A percentile compares a stretch with the other conserved stretches of the same genome.
Conservation (phyloP, 2,329 filamentous ascomycete species). For the Colletotrichum cuscutae region DNA sequence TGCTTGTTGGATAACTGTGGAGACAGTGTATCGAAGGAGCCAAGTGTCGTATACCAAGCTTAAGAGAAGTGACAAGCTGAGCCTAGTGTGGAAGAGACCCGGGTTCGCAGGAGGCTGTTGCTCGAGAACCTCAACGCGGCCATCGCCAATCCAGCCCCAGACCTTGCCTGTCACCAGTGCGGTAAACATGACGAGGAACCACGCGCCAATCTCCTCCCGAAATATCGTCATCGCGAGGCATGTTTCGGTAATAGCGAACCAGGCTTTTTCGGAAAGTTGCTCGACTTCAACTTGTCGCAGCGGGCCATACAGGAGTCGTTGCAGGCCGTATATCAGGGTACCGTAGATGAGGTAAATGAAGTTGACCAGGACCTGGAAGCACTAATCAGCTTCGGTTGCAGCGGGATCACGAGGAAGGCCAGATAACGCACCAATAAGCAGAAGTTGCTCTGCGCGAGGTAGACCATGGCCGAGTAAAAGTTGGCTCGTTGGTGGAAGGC, state of each 20-base stretch:
- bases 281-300: constrained; percentile 95
- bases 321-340: constrained; percentile 85
- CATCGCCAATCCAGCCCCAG: constrained; percentile 98
- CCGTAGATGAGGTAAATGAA: constrained; percentile 84
- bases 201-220: constrained; percentile 90
- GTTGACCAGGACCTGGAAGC: constrained; percentile 84
- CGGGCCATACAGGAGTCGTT: constrained; percentile 89
- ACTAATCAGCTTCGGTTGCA: constrained; percentile 4
- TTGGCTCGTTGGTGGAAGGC: constrained; percentile 96
- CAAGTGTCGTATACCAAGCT: constrained; percentile 83
- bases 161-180: constrained; percentile 92
- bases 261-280: constrained; percentile 95
- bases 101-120: constrained; percentile 94
- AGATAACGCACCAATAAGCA: constrained; percentile 80
- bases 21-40: constrained; percentile 84
- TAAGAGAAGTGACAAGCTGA: constrained; percentile 81
- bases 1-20: constrained; percentile 85
- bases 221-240: constrained; percentile 99
- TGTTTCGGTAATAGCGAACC: constrained; percentile 98
- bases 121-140: constrained; percentile 91
- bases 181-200: constrained; percentile 97
- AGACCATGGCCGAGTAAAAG: constrained; percentile 98
- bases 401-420: neutral
- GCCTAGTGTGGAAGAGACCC: constrained; percentile 84
- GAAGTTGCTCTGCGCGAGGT: constrained; percentile 94